A percentile compares a stretch with the other conserved stretches of the same genome.
These are phyloP conservation scores for Neonectria ditissima DNA, from an alignment of 2,329 filamentous ascomycete species.

Conservation along the genomic window DNA sequence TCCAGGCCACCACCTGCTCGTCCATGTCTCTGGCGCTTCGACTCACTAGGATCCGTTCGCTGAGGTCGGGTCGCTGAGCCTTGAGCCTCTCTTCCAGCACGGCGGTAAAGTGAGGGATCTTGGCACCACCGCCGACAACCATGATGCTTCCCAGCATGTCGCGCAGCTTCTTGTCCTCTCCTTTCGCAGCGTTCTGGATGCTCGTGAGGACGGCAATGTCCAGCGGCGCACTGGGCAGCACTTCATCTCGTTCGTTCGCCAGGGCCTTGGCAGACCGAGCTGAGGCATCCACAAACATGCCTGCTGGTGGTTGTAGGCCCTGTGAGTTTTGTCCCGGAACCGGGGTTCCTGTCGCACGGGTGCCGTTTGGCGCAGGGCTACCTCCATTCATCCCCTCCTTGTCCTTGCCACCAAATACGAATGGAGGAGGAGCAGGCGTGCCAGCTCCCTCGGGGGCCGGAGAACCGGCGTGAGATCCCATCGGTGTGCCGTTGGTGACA, in stretches of 20 bases:
- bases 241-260: constrained; percentile 79
- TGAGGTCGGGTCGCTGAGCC: constrained; percentile 70
- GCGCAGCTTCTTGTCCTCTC: constrained; percentile 91
- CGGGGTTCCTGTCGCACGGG: constrained; percentile 62
- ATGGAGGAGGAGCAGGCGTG: constrained; percentile 72
- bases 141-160: constrained; percentile 93
- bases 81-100: constrained; percentile 87
- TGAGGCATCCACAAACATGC: constrained; percentile 63
- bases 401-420: constrained; percentile 62
- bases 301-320: constrained; percentile 53
- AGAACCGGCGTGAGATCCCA: constrained; percentile 87
- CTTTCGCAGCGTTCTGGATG: constrained; percentile 86
- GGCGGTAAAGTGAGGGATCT: constrained; percentile 82
- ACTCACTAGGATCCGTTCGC: constrained; percentile 71
- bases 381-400: constrained; percentile 60
- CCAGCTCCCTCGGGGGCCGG: constrained; percentile 82
- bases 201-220: constrained; percentile 91
- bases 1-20: constrained; percentile 97
- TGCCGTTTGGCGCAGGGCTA: constrained; percentile 65
- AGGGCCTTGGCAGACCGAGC: constrained; percentile 64
- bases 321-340: constrained; percentile 50
- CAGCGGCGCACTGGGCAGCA: constrained; percentile 84
- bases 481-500: constrained; percentile 78
- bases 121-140: constrained; percentile 87
- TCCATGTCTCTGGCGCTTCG: constrained; percentile 91